These are phyloP conservation scores for Saccharomyces hybrid DNA, from an alignment of 1,139 yeast genomes.

Conservation along the genomic window DNA sequence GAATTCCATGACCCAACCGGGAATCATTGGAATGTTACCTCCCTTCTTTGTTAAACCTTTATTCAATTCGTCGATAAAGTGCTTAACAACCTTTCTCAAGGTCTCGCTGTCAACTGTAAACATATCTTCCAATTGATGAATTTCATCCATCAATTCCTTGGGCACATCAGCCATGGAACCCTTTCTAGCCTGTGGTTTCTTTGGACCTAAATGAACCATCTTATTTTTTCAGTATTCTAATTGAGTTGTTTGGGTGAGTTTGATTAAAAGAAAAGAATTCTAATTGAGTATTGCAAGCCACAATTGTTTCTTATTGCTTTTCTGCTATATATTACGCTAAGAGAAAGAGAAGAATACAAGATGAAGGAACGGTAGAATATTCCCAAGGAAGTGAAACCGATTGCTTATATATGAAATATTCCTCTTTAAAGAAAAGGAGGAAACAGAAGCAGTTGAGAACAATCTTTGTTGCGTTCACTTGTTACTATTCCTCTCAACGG, in stretches of 20 bases:
- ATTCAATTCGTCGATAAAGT: slow-evolving; percentile 63
- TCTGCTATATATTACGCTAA: background rate
- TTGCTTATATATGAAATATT: background rate
- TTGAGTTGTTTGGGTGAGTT: background rate
- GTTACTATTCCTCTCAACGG: background rate
- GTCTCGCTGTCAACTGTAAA: slow-evolving; percentile 56
- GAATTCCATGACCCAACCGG: slow-evolving; percentile 90
- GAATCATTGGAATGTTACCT: slow-evolving; percentile 92
- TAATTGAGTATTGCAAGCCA: background rate
- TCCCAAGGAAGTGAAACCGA: background rate
- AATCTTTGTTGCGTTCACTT: background rate
- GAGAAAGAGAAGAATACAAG: background rate
- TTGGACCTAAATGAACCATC: slow-evolving; percentile 83
- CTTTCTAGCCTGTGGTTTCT: slow-evolving; percentile 74
- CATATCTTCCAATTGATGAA: slow-evolving; percentile 50
- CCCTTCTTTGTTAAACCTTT: slow-evolving; percentile 71
- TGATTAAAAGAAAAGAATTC: background rate
- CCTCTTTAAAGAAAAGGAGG: background rate
- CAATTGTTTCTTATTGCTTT: background rate
- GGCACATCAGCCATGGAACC: slow-evolving; percentile 75
- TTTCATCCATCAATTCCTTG: slow-evolving; percentile 49
- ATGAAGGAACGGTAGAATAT: background rate
- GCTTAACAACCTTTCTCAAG: slow-evolving; percentile 59
- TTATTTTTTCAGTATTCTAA: background rate
- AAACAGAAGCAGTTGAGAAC: background rate